Conservation (phyloP, 2,329 filamentous ascomycete species). For the Hymenoscyphus fraxineus region DNA sequence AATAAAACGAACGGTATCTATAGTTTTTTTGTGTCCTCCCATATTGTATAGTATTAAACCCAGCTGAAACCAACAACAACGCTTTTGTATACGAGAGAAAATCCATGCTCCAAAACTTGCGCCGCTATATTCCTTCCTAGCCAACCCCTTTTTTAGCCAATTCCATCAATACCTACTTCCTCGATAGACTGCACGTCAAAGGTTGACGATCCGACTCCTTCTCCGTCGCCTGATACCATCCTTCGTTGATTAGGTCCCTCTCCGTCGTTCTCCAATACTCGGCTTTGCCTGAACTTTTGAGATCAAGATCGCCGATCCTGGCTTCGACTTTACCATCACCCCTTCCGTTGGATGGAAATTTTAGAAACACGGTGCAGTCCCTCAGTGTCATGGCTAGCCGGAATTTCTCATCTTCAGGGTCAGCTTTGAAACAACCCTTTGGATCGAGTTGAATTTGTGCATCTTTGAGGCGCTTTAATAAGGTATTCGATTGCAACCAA, state of each 20-base stretch:
- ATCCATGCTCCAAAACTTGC: not conserved
- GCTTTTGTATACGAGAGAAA: not conserved
- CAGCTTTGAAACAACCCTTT: conserved; percentile 29
- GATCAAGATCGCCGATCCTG: conserved; percentile 72
- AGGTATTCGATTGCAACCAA: conserved; percentile 35
- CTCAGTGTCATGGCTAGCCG: conserved; percentile 74
- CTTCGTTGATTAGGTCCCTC: conserved; percentile 56
- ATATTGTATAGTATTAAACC: too few species aligned
- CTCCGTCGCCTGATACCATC: conserved; percentile 58
- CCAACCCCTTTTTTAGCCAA: not conserved
- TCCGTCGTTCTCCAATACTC: conserved; percentile 67
- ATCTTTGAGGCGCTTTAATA: conserved; percentile 41
- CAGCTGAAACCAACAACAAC: not conserved
- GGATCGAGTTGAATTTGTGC: conserved; percentile 36
- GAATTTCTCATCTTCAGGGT: conserved; percentile 46
- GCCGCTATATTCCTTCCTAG: not conserved
- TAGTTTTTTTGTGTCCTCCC: too few species aligned
- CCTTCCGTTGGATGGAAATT: conserved; percentile 41
- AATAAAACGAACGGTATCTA: too few species aligned
- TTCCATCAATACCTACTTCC: not conserved
- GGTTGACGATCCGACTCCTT: conserved; percentile 9
- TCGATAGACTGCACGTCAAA: conserved; percentile 3
- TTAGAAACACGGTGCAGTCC: conserved; percentile 73
- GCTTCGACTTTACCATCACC: conserved; percentile 43
- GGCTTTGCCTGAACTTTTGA: conserved; percentile 67